Base-by-base conservation (phyloP, 1,284 basidiomycete species). In the Omphalotus olearius region DNA sequence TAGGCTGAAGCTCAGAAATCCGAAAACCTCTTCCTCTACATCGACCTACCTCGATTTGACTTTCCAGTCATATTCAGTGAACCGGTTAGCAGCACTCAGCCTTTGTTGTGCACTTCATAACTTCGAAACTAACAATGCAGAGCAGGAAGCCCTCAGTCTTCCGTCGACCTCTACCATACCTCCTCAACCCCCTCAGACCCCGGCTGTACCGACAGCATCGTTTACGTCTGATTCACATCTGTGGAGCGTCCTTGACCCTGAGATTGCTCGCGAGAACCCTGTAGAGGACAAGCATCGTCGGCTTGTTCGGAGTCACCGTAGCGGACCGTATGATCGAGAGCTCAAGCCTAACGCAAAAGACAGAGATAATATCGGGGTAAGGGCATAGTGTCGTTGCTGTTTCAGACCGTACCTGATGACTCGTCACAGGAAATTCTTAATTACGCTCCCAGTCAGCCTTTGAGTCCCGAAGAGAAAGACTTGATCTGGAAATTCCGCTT, bases 401-500 rank as follows among this genome's bases (percentile, higher is more conserved):
- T 28, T 37, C 47, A 11, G n/a, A 42, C 2, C 36, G n/a, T 39
- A 33, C 39, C 37, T 41, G 30, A 56, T 25, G 28, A 6, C 26
- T 53, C 41, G 35, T 53, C 41, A 3, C 55, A 97, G 93, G 85
- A 88, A 55, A 94, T 99, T 41, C 80, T 99, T 51, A 85, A 79
- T 51, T 98, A 92, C 65, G 85, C 95, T 0, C 96, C 97, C 0
- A 97, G 92, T 48, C 91, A 91, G 54, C 78, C 82, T 7, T 78
- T 99, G 4, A 91, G 83, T 1, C 85, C 93, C 0, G 88, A 94
- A 60, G 96, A 99, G 70, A 97, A 96, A 66, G 96, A 99, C 59
- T 70, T 96, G 14, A 85, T 99, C 20, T 99, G 97, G 97, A 95
- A 97, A 64, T 99, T 97, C 78, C 84, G 97, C 9, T 99, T 98